These are phyloP conservation scores for Phoma sp. DNA, from an alignment of 2,329 filamentous ascomycete genomes.

Conservation along the genomic window DNA sequence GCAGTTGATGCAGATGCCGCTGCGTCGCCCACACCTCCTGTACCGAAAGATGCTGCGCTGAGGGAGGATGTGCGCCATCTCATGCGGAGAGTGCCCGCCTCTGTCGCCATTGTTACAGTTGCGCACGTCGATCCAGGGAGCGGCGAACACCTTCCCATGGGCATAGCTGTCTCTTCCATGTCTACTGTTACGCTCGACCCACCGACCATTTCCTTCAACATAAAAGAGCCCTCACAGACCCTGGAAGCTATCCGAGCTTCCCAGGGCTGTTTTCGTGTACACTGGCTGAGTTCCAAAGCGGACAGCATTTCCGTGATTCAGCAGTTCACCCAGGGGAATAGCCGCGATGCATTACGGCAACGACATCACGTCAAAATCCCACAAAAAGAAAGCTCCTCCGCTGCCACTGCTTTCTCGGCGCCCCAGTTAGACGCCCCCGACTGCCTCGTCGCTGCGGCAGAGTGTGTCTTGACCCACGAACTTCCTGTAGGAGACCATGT, in stretches of 20 bases:
- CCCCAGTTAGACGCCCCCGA: slow-evolving; percentile 22
- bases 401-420: slow-evolving; percentile 15
- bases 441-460: slow-evolving; percentile 36
- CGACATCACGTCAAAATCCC: slow-evolving; percentile 17
- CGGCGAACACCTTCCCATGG: slow-evolving; percentile 29
- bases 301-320: slow-evolving; percentile 39
- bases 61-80: slow-evolving; percentile 37
- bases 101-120: slow-evolving; percentile 62
- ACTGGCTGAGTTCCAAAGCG: slow-evolving; percentile 51
- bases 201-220: slow-evolving; percentile 67
- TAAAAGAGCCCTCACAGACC: slow-evolving; percentile 62
- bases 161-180: slow-evolving; percentile 67
- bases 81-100: slow-evolving; percentile 63
- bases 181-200: slow-evolving; percentile 64
- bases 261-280: slow-evolving; percentile 54
- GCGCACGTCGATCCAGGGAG: slow-evolving; percentile 21
- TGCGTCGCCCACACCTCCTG: too few species aligned
- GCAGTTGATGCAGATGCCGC: neutral
- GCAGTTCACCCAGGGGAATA: slow-evolving; percentile 39
- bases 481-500: slow-evolving; percentile 55
- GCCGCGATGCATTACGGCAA: slow-evolving; percentile 27
- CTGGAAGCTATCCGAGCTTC: slow-evolving; percentile 58
- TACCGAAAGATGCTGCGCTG: neutral
- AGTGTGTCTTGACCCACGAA: slow-evolving; percentile 45
- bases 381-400: neutral